Conservation (phyloP, 2,329 filamentous ascomycete species). For the Epichloe gansuensis region DNA sequence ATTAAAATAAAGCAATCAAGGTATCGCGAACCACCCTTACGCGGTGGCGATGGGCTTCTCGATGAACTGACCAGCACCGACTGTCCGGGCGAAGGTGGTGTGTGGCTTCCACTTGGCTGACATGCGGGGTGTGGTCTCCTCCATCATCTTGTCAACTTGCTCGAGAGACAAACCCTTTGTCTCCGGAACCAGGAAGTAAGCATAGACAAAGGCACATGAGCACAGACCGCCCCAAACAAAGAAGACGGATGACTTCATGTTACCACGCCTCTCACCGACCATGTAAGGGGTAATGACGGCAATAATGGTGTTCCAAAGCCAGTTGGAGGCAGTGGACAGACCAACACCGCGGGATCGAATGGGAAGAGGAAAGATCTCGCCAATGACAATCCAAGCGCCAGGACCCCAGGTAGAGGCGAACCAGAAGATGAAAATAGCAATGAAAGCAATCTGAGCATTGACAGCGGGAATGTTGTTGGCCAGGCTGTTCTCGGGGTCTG, state of each 20-base stretch:
- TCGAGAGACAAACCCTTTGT: constrained; percentile 68
- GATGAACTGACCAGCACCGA: constrained; percentile 17
- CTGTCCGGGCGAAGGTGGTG: constrained; percentile 50
- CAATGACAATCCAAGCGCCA: constrained; percentile 69
- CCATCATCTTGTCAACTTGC: constrained; percentile 80
- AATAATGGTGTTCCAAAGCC: constrained; percentile 74
- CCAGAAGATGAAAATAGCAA: constrained; percentile 87
- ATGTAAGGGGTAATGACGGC: constrained; percentile 64
- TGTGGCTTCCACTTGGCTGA: constrained; percentile 66
- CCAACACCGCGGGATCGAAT: constrained; percentile 81
- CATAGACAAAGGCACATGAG: constrained; percentile 45
- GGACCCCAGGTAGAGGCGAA: constrained; percentile 86
- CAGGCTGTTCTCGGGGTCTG: constrained; percentile 24
- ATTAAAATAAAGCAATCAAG: neutral
- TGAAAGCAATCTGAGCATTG: constrained; percentile 71
- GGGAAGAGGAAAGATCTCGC: constrained; percentile 81
- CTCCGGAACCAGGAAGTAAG: constrained; percentile 63
- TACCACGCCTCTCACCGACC: constrained; percentile 46
- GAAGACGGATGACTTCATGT: constrained; percentile 60
- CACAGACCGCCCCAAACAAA: constrained; percentile 65
- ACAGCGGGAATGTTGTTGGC: constrained; percentile 45
- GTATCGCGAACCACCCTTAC: neutral
- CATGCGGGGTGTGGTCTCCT: constrained; percentile 67
- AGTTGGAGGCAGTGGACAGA: constrained; percentile 80
- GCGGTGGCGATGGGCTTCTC: constrained; percentile 16